phyloP scores from a whole-genome alignment of 2,329 filamentous ascomycete species.

The Diaporthe amygdali region DNA sequence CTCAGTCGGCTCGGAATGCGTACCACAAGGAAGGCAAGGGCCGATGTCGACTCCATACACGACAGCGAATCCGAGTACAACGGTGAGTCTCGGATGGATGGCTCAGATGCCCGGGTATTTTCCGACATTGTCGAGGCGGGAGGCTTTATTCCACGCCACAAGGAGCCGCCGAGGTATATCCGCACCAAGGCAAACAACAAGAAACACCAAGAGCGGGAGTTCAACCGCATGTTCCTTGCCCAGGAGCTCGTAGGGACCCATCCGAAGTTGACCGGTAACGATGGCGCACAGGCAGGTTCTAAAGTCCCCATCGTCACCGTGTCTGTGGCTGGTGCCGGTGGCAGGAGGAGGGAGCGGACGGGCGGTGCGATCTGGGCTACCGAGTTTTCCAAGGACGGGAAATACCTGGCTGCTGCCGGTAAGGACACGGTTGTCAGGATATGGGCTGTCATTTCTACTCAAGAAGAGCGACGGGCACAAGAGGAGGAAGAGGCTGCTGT shows the following conservation, averaged over 20 bases:
- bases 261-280: conserved; percentile 35
- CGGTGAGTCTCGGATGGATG: conserved; percentile 72
- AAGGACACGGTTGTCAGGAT: conserved; percentile 85
- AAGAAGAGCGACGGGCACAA: conserved; percentile 77
- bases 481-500: conserved; percentile 68
- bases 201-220: conserved; percentile 69
- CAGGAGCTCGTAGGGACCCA: conserved; percentile 80
- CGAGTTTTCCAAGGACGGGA: conserved; percentile 91
- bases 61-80: conserved; percentile 74
- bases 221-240: conserved; percentile 87
- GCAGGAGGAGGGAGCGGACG: conserved; percentile 47
- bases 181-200: conserved; percentile 83
- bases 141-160: conserved; percentile 84
- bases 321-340: conserved; percentile 39
- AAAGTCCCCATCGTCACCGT: conserved; percentile 34
- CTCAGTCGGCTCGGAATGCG: conserved; percentile 80
- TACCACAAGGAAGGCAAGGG: conserved; percentile 74
- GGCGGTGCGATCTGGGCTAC: conserved; percentile 86
- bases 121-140: conserved; percentile 73
- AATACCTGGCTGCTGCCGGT: conserved; percentile 88
- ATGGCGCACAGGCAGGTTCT: conserved; percentile 23
- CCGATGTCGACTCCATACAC: conserved; percentile 51
- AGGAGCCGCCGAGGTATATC: conserved; percentile 90
- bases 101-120: conserved; percentile 83
- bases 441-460: conserved; percentile 85